A percentile compares a stretch with the other conserved stretches of the same genome.
These are phyloP conservation scores for Hypomyces rosellus DNA, from an alignment of 2,329 filamentous ascomycete species.

Conservation along the genomic window DNA sequence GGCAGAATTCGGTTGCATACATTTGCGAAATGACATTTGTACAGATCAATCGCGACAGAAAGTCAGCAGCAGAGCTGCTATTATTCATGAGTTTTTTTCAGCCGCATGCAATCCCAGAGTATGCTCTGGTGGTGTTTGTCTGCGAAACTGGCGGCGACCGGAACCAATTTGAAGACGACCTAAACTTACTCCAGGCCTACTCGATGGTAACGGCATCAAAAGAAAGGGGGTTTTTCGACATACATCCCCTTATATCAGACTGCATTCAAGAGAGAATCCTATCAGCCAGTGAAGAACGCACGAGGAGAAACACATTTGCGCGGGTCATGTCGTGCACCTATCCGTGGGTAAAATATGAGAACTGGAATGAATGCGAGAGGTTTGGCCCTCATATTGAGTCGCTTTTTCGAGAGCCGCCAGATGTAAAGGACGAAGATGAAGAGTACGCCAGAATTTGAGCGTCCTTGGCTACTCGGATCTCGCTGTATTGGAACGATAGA, in stretches of 20 bases:
- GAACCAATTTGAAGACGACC: background rate
- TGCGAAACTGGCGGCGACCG: background rate
- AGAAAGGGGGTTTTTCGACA: background rate
- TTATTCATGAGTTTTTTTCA: conserved; percentile 43
- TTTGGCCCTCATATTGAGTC: background rate
- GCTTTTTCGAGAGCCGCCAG: background rate
- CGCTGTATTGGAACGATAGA: background rate
- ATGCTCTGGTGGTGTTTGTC: background rate
- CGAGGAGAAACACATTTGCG: background rate
- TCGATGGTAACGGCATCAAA: background rate
- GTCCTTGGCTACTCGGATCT: background rate
- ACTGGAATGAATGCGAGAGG: background rate
- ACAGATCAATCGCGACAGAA: conserved; percentile 26
- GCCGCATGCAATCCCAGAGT: conserved; percentile 31
- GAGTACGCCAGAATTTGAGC: background rate
- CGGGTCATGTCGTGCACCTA: background rate
- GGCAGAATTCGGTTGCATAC: background rate
- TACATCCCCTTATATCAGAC: conserved; percentile 14
- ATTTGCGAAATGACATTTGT: conserved; percentile 15
- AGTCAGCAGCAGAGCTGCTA: conserved; percentile 34
- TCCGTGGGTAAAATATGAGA: background rate
- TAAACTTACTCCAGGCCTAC: background rate
- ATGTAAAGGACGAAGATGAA: background rate
- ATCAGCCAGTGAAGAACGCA: no score
- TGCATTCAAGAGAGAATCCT: conserved; percentile 3